These are phyloP conservation scores for Suillus bovinus DNA, from an alignment of 768 basidiomycete species.

Conservation along the genomic window DNA sequence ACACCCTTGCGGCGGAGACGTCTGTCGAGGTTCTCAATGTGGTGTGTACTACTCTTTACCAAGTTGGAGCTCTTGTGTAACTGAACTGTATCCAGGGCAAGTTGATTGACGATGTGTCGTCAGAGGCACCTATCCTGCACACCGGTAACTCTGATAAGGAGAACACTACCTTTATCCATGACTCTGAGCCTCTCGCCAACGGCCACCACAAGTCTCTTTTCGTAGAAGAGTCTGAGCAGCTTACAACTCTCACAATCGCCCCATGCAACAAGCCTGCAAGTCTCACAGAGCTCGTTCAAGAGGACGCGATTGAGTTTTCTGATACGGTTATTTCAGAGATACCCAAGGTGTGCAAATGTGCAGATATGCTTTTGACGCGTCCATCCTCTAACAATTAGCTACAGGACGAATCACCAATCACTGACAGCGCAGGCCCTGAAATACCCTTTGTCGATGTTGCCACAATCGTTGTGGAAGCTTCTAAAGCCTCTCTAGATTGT, in stretches of 20 bases:
- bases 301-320: conserved; percentile 4
- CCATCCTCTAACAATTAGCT: conserved; percentile 2
- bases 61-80: background rate
- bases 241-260: background rate
- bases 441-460: background rate
- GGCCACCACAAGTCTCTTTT: background rate
- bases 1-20: background rate
- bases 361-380: conserved; percentile 8
- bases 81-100: conserved; percentile 3
- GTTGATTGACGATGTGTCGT: background rate
- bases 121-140: background rate
- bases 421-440: background rate
- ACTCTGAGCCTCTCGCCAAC: background rate
- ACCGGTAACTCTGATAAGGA: conserved; percentile 4
- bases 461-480: background rate
- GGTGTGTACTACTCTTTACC: background rate
- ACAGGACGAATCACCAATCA: background rate
- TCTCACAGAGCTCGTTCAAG: background rate
- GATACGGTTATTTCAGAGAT: background rate
- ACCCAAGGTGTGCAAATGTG: conserved; percentile 2
- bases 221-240: background rate
- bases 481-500: conserved; percentile 1
- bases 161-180: background rate
- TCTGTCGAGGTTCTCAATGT: background rate
- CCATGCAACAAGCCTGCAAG: background rate